phyloP scores from a whole-genome alignment of 306 rosid genomes.

The Rosa lucieae region DNA sequence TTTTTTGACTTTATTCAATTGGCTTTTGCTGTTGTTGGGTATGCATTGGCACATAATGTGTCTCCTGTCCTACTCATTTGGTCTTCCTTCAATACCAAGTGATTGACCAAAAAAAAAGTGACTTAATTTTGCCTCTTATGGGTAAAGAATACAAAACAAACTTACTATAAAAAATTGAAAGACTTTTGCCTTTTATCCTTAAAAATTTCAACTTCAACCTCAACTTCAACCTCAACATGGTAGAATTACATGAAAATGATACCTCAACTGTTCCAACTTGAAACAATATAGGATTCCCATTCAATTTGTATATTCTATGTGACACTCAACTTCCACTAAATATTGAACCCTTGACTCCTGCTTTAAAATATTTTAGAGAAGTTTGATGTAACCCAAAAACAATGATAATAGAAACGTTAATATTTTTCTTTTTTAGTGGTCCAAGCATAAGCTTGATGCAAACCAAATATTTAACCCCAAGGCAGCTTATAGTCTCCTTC shows the following conservation, averaged over 20 bases:
- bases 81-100: neutral
- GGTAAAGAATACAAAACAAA: constrained; percentile 4
- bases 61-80: neutral
- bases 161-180: constrained; percentile 4
- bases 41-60: constrained; percentile 9
- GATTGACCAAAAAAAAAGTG: neutral
- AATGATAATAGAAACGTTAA: neutral
- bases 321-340: constrained; percentile 8
- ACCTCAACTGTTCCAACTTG: neutral
- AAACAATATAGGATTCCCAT: neutral
- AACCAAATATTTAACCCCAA: neutral
- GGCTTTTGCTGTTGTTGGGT: constrained; percentile 14
- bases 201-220: neutral
- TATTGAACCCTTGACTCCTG: neutral
- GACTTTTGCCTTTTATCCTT: constrained; percentile 25
- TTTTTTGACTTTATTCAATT: constrained; percentile 17
- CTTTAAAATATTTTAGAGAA: neutral
- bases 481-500: neutral
- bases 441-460: neutral
- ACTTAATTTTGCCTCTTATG: constrained; percentile 11
- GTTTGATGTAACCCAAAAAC: neutral
- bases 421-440: neutral
- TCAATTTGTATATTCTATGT: neutral
- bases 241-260: constrained; percentile 15
- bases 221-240: constrained; percentile 9